phyloP scores from a whole-genome alignment of 83 land plant species.

The Picea abies region DNA sequence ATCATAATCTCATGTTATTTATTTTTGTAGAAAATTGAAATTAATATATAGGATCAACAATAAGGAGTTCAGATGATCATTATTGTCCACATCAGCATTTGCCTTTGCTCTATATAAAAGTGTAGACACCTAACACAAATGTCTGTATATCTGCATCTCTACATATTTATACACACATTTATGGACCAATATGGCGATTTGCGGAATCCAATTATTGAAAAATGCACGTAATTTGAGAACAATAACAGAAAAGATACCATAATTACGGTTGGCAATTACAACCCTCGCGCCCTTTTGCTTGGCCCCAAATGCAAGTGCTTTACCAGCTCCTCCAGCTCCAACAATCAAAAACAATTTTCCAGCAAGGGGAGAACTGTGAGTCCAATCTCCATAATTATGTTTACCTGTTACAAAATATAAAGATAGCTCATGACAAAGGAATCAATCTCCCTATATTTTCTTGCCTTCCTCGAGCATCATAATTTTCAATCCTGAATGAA shows the following conservation, averaged over 20 bases:
- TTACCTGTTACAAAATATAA: neutral
- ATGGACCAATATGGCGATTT: too few species aligned
- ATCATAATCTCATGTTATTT: too few species aligned
- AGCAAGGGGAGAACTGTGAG: slow-evolving; percentile 28
- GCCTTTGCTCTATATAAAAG: too few species aligned
- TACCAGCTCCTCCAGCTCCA: slow-evolving; percentile 66
- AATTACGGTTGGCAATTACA: slow-evolving; percentile 45
- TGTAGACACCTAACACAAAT: too few species aligned
- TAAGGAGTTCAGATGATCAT: too few species aligned
- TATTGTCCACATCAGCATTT: too few species aligned
- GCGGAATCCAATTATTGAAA: too few species aligned
- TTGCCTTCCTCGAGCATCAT: neutral
- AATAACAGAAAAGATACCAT: neutral
- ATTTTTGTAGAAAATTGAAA: too few species aligned
- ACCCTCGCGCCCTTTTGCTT: slow-evolving; percentile 43
- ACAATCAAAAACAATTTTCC: slow-evolving; percentile 44
- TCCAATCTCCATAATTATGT: slow-evolving; percentile 1
- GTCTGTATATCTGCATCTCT: too few species aligned
- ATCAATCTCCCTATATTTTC: neutral
- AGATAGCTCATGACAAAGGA: neutral
- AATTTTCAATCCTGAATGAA: neutral
- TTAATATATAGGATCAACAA: too few species aligned
- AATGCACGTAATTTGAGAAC: too few species aligned
- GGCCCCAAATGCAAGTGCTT: slow-evolving; percentile 59
- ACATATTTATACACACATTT: too few species aligned